Base-by-base conservation (phyloP, 192 early-diverging fungal genomes). In the Coemansia sp. region DNA sequence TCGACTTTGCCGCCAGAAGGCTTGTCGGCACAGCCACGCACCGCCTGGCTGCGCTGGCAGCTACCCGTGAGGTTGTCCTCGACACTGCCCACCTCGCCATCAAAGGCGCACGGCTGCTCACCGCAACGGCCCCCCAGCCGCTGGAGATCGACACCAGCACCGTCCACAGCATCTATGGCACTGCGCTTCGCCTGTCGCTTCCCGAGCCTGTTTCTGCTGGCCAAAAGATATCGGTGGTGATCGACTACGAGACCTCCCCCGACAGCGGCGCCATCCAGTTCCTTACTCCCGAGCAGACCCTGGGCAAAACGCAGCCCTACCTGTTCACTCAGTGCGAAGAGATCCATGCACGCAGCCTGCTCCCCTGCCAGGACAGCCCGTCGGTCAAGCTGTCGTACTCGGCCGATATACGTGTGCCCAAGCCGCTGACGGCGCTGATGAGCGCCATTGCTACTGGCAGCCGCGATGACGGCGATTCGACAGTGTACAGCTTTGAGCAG, bases 251-350 rank as follows among this genome's bases (percentile, higher is more conserved):
- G 8, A 97, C 94, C 32, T 90, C 90, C 2, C 60, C 80, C 40
- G 76, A 89, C 56, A 88, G 91, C 67, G 87, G 90, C 30, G 97
- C 97, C 18, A 77, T 90, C 16, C 95, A 98, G 81, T 99, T 93
- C 80, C 79, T 99, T 60, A 82, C 81, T 31, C 90, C 92, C 1
- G 84, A 82, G 83, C 97, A 97, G 76, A 99, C 97, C 6, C 84
- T 91, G 26, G 97, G 97, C 39, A 92, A 92, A 73, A 80, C 85
- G 55, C 81, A 92, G 56, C 97, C 97, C 16, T 99, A 98, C 66
- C 73, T 98, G 40, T 98, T 98, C 69, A 92, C 93, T 37, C 96
- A 98, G 72, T 95, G 97, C 79, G 90, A 99, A 74, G 84, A 83
- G 18, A 97, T 99, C 59, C 93, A 97, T 55, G 97, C 94, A 9